Evolutionary conservation across 176 grass and related monocot genomes (phyloP), one percentile per base, ranked within the genome.

Genomic region (Hyparrhenia diplandra): DNA sequence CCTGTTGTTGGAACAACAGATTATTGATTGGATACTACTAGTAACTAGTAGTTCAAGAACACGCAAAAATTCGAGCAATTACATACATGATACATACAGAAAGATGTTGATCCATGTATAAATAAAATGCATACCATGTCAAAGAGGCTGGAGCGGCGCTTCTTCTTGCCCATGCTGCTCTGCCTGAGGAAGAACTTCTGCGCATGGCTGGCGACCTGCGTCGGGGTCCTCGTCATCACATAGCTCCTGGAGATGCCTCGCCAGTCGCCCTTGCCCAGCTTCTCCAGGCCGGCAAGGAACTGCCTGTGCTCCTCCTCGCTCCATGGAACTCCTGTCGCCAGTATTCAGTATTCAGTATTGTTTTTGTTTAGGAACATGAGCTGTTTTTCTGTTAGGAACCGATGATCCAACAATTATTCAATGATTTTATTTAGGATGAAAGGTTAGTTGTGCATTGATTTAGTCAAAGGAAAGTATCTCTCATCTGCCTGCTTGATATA

Each of bases 151-250:
- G 86, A 97, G 1, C 94, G 94, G 16, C 94, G 94, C 80, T 94
- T 97, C 92, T 94, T 97, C 79, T 83, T 87, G 41, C 86, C 85
- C 58, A 82, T 88, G 57, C 89, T 88, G 75, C 70, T 97, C 83
- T 92, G 94, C 58, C 94, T 77, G 16, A 97, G 92, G 85, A 97
- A 97, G 72, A 94, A 94, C 69, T 97, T 97, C 88, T 97, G 94
- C 3, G 94, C 94, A 57, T 97, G 94, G 85, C 94, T 97, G 40
- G 94, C 94, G 3, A 97, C 94, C 83, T 97, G 94, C 25, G 92
- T 97, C 18, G 94, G 94, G n/a, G 94, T 97, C 59, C 94, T 73
- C 29, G 87, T 97, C 32, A 87, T 94, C 27, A 97, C 94, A 60
- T 90, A 97, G 76, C 79, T 92, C 72, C 88, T 55, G 46, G 94